These are phyloP conservation scores for Royoungia palumana DNA, from an alignment of 768 basidiomycete genomes.

Conservation along the genomic window DNA sequence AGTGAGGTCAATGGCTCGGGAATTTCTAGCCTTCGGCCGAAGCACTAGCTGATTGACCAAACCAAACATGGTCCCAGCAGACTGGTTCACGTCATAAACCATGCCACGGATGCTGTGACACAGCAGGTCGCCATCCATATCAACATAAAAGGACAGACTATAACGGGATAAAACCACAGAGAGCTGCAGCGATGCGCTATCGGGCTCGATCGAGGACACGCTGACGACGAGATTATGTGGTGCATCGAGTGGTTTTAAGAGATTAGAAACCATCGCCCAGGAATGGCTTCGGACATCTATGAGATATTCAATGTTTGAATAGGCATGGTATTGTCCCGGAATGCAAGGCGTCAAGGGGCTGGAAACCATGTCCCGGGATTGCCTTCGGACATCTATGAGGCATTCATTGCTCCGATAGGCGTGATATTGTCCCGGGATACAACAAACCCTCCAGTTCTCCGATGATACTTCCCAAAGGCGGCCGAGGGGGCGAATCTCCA, in stretches of 20 bases:
- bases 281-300: conserved; percentile 27
- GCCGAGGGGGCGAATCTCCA: conserved; percentile 28
- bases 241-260: conserved; percentile 22
- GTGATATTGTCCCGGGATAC: conserved; percentile 1
- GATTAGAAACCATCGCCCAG: conserved; percentile 22
- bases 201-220: background rate
- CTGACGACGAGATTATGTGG: conserved; percentile 21
- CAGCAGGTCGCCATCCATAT: conserved; percentile 32
- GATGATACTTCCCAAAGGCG: conserved; percentile 21
- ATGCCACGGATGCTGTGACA: conserved; percentile 40
- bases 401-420: background rate
- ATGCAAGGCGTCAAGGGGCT: conserved; percentile 12
- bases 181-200: conserved; percentile 10
- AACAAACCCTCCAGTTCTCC: conserved; percentile 25
- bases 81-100: conserved; percentile 40
- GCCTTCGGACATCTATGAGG: conserved; percentile 28
- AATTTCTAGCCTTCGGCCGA: conserved; percentile 18
- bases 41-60: conserved; percentile 39
- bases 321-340: conserved; percentile 1
- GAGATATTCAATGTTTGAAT: conserved; percentile 7
- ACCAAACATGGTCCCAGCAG: conserved; percentile 42
- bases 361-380: conserved; percentile 24
- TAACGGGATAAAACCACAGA: conserved; percentile 38
- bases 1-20: background rate
- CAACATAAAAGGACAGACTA: conserved; percentile 38